Conservation (phyloP, 345 rosid species). For the Rhizophora mangle region DNA sequence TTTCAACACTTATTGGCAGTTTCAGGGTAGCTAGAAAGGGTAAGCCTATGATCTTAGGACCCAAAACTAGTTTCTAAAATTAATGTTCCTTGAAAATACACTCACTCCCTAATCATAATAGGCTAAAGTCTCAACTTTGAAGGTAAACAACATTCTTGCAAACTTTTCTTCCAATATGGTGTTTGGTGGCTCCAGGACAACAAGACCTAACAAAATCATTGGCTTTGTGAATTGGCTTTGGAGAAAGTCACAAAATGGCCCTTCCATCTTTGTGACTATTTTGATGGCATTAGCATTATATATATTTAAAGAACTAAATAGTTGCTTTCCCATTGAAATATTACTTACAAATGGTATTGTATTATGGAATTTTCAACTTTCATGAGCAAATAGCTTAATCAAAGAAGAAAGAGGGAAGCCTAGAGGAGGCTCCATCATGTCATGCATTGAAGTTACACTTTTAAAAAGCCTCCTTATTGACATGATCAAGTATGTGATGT, state of each 20-base stretch:
- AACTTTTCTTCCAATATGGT: slow-evolving; percentile 22
- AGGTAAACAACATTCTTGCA: slow-evolving; percentile 9
- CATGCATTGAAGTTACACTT: slow-evolving; percentile 12
- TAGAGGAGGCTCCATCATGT: slow-evolving; percentile 22
- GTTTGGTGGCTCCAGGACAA: slow-evolving; percentile 23
- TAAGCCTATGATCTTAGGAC: slow-evolving; percentile 29
- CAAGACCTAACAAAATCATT: slow-evolving; percentile 35
- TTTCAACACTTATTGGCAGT: background rate
- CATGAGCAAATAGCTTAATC: slow-evolving; percentile 30
- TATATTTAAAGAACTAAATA: background rate
- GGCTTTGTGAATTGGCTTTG: slow-evolving; percentile 30
- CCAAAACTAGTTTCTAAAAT: slow-evolving; percentile 37
- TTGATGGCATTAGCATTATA: slow-evolving; percentile 33
- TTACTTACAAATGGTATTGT: slow-evolving; percentile 5
- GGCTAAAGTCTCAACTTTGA: slow-evolving; percentile 15
- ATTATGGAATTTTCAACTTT: slow-evolving; percentile 21
- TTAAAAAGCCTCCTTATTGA: slow-evolving; percentile 18
- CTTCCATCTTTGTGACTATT: slow-evolving; percentile 35
- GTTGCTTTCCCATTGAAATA: slow-evolving; percentile 23
- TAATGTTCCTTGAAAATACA: slow-evolving; percentile 22
- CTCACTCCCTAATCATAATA: slow-evolving; percentile 44
- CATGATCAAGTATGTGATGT: slow-evolving; percentile 19
- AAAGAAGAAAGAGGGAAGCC: slow-evolving; percentile 33
- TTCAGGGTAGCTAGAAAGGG: slow-evolving; percentile 33
- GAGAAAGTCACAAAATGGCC: slow-evolving; percentile 28